These are phyloP conservation scores for Fusarium brevicatenulatum DNA, from an alignment of 2,329 filamentous ascomycete species.

Conservation along the genomic window DNA sequence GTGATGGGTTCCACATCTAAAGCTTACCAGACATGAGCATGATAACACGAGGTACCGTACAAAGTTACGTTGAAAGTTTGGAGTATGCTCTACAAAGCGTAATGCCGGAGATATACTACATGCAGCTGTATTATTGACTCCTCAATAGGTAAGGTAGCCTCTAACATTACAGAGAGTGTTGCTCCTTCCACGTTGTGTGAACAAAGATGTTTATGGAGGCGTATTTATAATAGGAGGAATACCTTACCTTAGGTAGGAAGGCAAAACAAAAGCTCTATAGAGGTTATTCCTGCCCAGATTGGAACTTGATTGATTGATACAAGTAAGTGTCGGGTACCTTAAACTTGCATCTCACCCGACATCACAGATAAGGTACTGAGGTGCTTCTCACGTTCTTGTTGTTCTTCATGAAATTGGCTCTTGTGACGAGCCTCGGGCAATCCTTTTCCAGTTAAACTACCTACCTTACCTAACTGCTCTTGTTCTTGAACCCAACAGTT, in stretches of 20 bases:
- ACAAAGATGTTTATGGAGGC: not conserved
- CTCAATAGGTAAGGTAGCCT: not conserved
- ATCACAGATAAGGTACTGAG: not conserved
- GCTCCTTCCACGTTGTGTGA: not conserved
- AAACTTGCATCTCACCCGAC: not conserved
- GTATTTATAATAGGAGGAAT: not conserved
- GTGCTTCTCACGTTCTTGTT: not conserved
- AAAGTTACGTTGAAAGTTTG: slow-evolving; percentile 21
- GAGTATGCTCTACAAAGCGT: slow-evolving; percentile 22
- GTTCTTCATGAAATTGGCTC: not conserved
- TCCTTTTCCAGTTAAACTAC: not conserved
- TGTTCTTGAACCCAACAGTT: not conserved
- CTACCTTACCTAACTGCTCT: not conserved
- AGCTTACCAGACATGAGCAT: slow-evolving; percentile 35
- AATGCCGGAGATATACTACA: not conserved
- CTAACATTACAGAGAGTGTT: not conserved
- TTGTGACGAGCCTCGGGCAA: not conserved
- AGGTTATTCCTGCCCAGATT: not conserved
- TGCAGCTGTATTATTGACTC: slow-evolving; percentile 16
- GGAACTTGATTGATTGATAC: no score
- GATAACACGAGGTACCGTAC: slow-evolving; percentile 29
- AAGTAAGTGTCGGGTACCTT: not conserved
- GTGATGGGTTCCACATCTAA: slow-evolving; percentile 35
- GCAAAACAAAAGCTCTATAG: not conserved
- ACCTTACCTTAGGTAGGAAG: not conserved